A percentile compares a stretch with the other conserved stretches of the same genome.
Conservation (phyloP, 208 protist species). For the Leishmania guyanensis region DNA sequence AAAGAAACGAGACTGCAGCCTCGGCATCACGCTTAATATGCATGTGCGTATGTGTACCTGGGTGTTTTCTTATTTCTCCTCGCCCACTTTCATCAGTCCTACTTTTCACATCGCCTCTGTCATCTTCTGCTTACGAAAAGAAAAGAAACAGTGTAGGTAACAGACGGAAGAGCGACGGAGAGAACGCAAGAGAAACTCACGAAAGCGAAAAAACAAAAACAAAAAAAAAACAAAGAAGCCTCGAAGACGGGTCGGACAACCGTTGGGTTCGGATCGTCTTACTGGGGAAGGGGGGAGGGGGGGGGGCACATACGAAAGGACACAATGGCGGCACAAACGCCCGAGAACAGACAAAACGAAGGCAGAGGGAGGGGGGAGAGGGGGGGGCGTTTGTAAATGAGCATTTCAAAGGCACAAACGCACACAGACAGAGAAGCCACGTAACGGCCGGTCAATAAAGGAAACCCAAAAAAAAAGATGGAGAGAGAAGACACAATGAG, state of each 20-base stretch:
- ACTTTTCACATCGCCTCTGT: neutral
- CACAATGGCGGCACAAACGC: neutral
- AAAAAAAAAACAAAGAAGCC: neutral
- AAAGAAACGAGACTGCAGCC: neutral
- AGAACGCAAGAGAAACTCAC: neutral
- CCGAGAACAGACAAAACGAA: neutral
- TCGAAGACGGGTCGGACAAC: neutral
- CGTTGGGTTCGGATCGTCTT: neutral
- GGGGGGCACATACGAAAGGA: neutral
- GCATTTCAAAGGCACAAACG: neutral
- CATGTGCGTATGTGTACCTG: neutral
- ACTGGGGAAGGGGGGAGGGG: neutral
- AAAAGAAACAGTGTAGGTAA: neutral
- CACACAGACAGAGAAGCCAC: neutral
- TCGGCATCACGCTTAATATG: neutral
- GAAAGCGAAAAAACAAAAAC: neutral
- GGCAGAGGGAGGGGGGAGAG: neutral
- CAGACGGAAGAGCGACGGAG: neutral
- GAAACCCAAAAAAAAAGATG: neutral
- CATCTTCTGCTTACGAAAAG: neutral
- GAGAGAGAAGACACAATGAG: neutral
- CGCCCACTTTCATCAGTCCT: neutral
- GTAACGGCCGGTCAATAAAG: neutral
- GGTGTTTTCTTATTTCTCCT: neutral
- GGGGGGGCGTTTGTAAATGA: neutral